A percentile compares a stretch with the other conserved stretches of the same genome.
Conservation (phyloP, 805 yeast genomes). For the Schizosaccharomyces lindneri region DNA sequence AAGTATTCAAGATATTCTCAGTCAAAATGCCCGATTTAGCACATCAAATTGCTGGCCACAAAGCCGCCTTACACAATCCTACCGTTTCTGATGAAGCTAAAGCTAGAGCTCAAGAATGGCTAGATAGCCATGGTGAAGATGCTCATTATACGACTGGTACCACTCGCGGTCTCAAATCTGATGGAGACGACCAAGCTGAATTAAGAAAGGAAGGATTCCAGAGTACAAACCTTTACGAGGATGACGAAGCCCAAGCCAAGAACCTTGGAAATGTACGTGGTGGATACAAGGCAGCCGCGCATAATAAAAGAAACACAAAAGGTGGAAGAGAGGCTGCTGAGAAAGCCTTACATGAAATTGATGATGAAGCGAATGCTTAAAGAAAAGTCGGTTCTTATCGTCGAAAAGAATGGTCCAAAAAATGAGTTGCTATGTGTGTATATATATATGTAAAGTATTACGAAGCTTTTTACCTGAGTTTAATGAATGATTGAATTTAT, state of each 20-base stretch:
- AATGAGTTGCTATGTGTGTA: too few relatives aligned
- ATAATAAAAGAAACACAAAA: background rate
- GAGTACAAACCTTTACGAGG: background rate
- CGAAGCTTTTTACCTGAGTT: too few relatives aligned
- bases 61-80: background rate
- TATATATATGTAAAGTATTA: too few relatives aligned
- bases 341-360: background rate
- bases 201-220: background rate
- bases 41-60: background rate
- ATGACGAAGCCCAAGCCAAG: background rate
- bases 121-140: background rate
- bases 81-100: slow-evolving; percentile 20
- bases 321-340: background rate
- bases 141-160: background rate
- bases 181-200: background rate
- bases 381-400: too few relatives aligned
- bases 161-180: background rate
- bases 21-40: background rate
- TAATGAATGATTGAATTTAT: too few relatives aligned
- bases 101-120: slow-evolving; percentile 19
- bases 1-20: background rate
- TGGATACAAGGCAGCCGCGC: background rate
- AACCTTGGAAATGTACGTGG: background rate
- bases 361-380: background rate
- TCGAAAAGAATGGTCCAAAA: too few relatives aligned